Evolutionary conservation across 2,329 filamentous ascomycete species (phyloP).

Genomic region (Blastomyces emzantsi): DNA sequence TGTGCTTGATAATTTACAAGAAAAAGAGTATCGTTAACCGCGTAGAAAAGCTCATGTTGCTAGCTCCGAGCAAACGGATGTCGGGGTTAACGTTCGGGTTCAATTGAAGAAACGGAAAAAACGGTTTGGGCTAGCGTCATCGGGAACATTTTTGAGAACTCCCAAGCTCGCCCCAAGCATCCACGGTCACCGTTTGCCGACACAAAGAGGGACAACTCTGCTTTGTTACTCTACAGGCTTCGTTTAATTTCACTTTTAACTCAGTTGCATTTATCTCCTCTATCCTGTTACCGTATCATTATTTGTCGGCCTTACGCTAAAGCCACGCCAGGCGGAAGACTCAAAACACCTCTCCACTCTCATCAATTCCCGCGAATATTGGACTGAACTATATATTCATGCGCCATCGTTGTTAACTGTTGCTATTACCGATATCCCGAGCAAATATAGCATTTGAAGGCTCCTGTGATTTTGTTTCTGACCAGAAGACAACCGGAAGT

Average conservation of each 20-base stretch:
- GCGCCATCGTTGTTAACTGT: slow-evolving; percentile 18
- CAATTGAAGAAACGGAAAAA: neutral
- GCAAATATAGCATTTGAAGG: slow-evolving; percentile 14
- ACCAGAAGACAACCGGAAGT: neutral
- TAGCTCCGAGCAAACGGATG: neutral
- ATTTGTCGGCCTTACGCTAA: neutral
- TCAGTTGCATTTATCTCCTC: neutral
- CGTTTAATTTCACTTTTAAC: neutral
- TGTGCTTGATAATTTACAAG: neutral
- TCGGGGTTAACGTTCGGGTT: neutral
- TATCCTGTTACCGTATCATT: neutral
- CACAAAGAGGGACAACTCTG: neutral
- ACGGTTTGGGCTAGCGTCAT: slow-evolving; percentile 1
- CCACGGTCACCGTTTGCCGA: neutral
- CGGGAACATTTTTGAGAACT: neutral
- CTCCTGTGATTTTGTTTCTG: neutral
- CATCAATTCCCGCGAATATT: neutral
- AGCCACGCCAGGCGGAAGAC: neutral
- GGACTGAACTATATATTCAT: slow-evolving; percentile 6
- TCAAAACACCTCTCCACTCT: neutral
- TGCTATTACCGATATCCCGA: slow-evolving; percentile 20
- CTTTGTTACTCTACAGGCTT: neutral
- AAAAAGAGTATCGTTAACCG: neutral
- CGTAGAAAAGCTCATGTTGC: neutral
- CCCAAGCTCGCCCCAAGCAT: neutral